Conservation (phyloP, 116 monocot species). For the Zostera marina region DNA sequence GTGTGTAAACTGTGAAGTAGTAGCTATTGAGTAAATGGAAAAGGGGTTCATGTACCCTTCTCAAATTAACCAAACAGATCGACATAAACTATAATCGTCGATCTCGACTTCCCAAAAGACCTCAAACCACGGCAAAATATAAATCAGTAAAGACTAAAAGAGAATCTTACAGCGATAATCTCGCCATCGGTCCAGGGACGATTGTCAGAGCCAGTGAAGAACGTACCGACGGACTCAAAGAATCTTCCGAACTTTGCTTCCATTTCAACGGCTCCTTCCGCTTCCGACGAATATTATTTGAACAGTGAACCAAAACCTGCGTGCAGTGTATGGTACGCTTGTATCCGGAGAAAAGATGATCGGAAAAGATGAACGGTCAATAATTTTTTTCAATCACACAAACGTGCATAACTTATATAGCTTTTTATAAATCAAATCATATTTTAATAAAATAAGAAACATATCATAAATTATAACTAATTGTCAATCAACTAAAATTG, state of each 20-base stretch:
- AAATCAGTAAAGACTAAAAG: neutral
- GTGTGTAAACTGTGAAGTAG: neutral
- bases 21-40: neutral
- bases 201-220: conserved; percentile 67
- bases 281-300: neutral
- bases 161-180: conserved; percentile 46
- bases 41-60: too few species aligned
- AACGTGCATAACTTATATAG: too few species aligned
- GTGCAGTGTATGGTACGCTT: too few species aligned
- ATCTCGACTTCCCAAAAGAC: neutral
- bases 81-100: neutral
- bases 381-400: too few species aligned
- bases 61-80: too few species aligned
- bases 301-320: neutral
- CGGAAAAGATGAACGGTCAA: too few species aligned
- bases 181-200: conserved; percentile 85
- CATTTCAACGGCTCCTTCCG: conserved; percentile 39
- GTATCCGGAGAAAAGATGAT: too few species aligned
- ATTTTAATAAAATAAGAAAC: too few species aligned
- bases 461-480: too few species aligned
- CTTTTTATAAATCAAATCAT: too few species aligned
- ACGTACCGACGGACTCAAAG: conserved; percentile 75
- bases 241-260: conserved; percentile 50
- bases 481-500: too few species aligned
- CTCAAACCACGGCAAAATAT: neutral